Conservation (phyloP, 2,329 filamentous ascomycete species). For the Clarireedia sp. region DNA sequence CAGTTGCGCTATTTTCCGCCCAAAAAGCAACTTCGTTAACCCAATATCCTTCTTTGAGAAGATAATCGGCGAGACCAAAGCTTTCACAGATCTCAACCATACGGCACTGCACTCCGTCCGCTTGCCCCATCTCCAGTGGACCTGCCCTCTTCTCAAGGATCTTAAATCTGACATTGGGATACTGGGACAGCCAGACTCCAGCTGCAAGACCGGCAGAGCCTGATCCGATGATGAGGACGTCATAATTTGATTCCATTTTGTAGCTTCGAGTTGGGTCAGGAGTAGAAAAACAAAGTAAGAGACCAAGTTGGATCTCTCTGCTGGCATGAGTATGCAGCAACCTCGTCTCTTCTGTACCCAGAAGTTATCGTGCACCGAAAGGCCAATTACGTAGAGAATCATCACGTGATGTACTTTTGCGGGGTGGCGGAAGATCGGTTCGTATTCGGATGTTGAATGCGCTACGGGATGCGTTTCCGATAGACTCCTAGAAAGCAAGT, state of each 20-base stretch:
- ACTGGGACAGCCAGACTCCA: background rate
- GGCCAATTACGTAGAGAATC: too few relatives aligned
- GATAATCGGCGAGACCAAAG: constrained; percentile 48
- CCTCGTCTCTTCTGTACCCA: too few relatives aligned
- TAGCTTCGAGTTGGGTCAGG: too few relatives aligned
- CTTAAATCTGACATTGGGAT: constrained; percentile 11
- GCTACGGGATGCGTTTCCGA: too few relatives aligned
- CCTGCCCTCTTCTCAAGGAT: constrained; percentile 50
- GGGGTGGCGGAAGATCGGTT: too few relatives aligned
- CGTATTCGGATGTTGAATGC: too few relatives aligned
- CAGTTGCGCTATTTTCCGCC: constrained; percentile 36
- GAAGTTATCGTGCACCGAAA: too few relatives aligned
- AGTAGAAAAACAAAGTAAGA: too few relatives aligned
- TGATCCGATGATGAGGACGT: background rate
- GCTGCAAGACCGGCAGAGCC: background rate
- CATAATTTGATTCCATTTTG: background rate
- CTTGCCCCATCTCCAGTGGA: constrained; percentile 50
- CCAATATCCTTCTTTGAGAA: constrained; percentile 58
- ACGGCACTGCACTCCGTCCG: constrained; percentile 54
- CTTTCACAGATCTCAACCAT: constrained; percentile 56
- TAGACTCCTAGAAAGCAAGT: too few relatives aligned
- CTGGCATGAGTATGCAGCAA: too few relatives aligned
- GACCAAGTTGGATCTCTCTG: too few relatives aligned
- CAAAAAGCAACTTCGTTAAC: constrained; percentile 54
- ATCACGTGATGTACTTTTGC: too few relatives aligned